phyloP scores from a whole-genome alignment of 2,329 filamentous ascomycete species.

The Diaporthe amygdali region DNA sequence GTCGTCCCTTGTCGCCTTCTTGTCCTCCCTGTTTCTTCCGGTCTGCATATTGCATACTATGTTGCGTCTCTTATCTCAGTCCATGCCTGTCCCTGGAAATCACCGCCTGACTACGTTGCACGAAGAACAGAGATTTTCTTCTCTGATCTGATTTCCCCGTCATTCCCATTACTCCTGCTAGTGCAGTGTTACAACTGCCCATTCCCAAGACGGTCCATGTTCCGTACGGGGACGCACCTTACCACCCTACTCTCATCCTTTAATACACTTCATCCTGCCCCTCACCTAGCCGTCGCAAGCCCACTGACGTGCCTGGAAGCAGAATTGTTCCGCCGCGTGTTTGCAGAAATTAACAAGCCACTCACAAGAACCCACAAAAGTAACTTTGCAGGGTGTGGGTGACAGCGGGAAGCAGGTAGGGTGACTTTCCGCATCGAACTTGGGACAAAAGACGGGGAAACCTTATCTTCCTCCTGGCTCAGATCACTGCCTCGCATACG shows the following conservation, averaged over 20 bases:
- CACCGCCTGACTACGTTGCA: slow-evolving; percentile 17
- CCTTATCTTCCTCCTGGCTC: slow-evolving; percentile 22
- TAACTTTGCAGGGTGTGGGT: slow-evolving; percentile 14
- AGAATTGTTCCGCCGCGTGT: not conserved
- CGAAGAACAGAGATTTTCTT: slow-evolving; percentile 15
- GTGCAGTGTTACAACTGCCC: not conserved
- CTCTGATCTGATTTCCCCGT: not conserved
- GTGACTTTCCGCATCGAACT: slow-evolving; percentile 16
- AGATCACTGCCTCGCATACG: not conserved
- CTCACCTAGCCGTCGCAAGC: not conserved
- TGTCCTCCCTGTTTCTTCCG: slow-evolving; percentile 5
- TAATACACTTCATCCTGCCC: not conserved
- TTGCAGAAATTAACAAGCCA: slow-evolving; percentile 1
- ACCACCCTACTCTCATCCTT: not conserved
- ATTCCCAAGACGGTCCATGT: slow-evolving; percentile 2
- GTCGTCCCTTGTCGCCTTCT: not conserved
- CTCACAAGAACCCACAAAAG: slow-evolving; percentile 9
- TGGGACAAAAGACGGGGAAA: slow-evolving; percentile 11
- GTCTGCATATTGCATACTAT: slow-evolving; percentile 4
- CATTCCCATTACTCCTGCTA: not conserved
- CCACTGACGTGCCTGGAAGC: slow-evolving; percentile 21
- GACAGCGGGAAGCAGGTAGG: slow-evolving; percentile 19
- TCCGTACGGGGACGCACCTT: not conserved
- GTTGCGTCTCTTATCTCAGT: slow-evolving; percentile 24
- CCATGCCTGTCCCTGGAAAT: slow-evolving; percentile 13